These are phyloP conservation scores for Tulasnella calospora DNA, from an alignment of 768 basidiomycete species.

Conservation along the genomic window DNA sequence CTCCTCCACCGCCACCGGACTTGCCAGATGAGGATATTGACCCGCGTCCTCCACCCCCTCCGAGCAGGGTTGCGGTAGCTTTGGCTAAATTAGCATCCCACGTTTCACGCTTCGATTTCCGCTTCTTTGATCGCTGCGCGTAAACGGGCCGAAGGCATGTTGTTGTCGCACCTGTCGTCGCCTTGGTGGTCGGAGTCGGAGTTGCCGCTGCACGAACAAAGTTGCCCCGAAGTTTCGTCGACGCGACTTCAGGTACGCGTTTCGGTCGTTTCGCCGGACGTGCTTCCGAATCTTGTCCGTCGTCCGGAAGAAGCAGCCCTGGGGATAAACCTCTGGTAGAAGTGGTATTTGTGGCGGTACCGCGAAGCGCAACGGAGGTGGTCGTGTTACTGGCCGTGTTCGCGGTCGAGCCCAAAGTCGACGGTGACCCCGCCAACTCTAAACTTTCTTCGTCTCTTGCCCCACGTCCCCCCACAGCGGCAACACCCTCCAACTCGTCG, in stretches of 20 bases:
- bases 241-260: background rate
- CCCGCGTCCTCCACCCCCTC: slow-evolving; percentile 12
- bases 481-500: slow-evolving; percentile 33
- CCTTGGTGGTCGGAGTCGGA: background rate
- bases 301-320: background rate
- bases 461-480: slow-evolving; percentile 25
- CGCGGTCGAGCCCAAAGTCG: slow-evolving; percentile 7
- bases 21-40: background rate
- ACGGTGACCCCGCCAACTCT: slow-evolving; percentile 21
- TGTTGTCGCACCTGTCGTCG: background rate
- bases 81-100: slow-evolving; percentile 1
- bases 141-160: slow-evolving; percentile 22
- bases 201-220: background rate
- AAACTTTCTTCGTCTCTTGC: slow-evolving; percentile 17
- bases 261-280: background rate
- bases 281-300: background rate
- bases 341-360: slow-evolving; percentile 1
- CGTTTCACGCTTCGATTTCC: slow-evolving; percentile 4
- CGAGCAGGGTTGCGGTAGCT: slow-evolving; percentile 23
- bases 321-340: slow-evolving; percentile 2
- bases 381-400: slow-evolving; percentile 15
- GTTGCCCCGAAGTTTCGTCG: slow-evolving; percentile 14
- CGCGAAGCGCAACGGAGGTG: slow-evolving; percentile 7
- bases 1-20: background rate
- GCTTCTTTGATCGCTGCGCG: slow-evolving; percentile 9